These are phyloP conservation scores for Ophiostoma tasmaniense DNA, from an alignment of 2,329 filamentous ascomycete species.

Conservation along the genomic window DNA sequence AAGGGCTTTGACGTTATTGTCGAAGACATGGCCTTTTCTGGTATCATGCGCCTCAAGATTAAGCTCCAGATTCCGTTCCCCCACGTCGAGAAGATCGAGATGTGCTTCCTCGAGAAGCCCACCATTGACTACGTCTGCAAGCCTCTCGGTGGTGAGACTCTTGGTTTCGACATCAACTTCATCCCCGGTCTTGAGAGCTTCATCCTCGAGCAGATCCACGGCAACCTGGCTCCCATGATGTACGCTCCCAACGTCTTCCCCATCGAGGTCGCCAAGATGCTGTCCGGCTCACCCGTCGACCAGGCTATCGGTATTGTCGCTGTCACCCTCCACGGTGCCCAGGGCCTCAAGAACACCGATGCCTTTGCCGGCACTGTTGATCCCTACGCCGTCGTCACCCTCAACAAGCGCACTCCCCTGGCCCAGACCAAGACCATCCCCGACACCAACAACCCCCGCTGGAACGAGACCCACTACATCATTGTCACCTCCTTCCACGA, in stretches of 20 bases:
- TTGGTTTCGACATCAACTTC: constrained; percentile 98
- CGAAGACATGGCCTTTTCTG: constrained; percentile 93
- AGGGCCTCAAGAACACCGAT: constrained; percentile 89
- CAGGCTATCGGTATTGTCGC: constrained; percentile 92
- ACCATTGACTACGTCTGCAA: constrained; percentile 97
- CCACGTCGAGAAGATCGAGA: constrained; percentile 87
- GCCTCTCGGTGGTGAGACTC: constrained; percentile 85
- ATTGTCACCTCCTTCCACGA: constrained; percentile 90
- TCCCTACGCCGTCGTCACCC: constrained; percentile 75
- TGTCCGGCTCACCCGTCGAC: constrained; percentile 87
- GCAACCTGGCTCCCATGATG: constrained; percentile 93
- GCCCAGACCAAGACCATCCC: constrained; percentile 82
- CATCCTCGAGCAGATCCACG: constrained; percentile 93
- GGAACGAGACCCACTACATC: constrained; percentile 95
- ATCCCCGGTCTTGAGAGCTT: constrained; percentile 90
- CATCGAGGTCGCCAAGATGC: constrained; percentile 96
- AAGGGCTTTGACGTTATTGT: constrained; percentile 97
- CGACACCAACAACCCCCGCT: constrained; percentile 78
- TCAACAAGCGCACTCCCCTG: constrained; percentile 74
- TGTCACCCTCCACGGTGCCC: constrained; percentile 81
- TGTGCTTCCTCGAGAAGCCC: constrained; percentile 86
- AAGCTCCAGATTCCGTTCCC: constrained; percentile 95
- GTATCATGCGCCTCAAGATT: constrained; percentile 92
- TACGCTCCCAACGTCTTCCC: constrained; percentile 97
- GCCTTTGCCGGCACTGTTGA: constrained; percentile 88